phyloP scores from a whole-genome alignment of 176 grass and related monocot species.

The Triticum dicoccoides region DNA sequence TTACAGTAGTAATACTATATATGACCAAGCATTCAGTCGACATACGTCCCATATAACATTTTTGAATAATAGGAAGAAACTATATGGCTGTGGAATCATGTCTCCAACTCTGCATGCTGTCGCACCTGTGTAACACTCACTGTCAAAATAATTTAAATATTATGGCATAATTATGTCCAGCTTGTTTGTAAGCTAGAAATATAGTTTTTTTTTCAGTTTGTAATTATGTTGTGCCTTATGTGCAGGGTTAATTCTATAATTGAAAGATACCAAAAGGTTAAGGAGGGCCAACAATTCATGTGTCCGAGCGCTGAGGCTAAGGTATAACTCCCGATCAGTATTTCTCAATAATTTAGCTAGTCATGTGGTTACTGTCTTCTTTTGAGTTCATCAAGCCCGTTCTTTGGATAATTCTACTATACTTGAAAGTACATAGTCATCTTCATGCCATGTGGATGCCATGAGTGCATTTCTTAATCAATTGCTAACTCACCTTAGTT shows the following conservation, averaged over 20 bases:
- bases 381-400: neutral
- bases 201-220: no score
- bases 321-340: neutral
- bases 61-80: no score
- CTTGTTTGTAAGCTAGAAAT: neutral
- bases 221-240: neutral
- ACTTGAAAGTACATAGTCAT: neutral
- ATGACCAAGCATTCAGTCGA: no score
- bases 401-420: neutral
- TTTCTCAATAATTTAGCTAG: neutral
- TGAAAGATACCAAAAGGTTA: neutral
- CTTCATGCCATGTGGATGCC: neutral
- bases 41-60: no score
- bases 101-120: no score
- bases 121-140: no score
- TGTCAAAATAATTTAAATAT: neutral
- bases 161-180: neutral
- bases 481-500: neutral
- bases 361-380: neutral
- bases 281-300: neutral
- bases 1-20: no score
- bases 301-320: neutral
- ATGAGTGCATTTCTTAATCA: neutral
- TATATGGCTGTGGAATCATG: no score
- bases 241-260: neutral